These are phyloP conservation scores for Pseudogymnoascus destructans DNA, from an alignment of 2,329 filamentous ascomycete genomes.

Conservation along the genomic window DNA sequence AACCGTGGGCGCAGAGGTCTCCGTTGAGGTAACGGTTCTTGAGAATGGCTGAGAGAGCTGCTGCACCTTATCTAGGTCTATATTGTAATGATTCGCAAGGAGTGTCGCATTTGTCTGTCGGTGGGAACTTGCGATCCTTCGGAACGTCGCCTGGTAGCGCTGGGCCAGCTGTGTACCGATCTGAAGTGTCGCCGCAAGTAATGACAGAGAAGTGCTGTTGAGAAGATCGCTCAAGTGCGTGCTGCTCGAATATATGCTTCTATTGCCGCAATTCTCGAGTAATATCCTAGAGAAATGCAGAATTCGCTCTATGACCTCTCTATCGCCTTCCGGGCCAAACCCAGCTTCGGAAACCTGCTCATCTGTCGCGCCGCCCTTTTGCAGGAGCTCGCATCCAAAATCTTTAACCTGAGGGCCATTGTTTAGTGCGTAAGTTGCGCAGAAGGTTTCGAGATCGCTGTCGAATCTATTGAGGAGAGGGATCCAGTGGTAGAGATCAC, in stretches of 20 bases:
- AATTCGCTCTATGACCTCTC: constrained; percentile 64
- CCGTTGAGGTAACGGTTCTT: constrained; percentile 47
- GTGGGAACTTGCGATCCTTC: constrained; percentile 52
- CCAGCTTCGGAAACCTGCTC: constrained; percentile 43
- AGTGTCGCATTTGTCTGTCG: constrained; percentile 58
- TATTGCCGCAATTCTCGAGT: constrained; percentile 88
- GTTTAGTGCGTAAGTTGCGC: constrained; percentile 64
- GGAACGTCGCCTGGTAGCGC: constrained; percentile 80
- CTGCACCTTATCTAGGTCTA: constrained; percentile 67
- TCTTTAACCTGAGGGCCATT: constrained; percentile 68
- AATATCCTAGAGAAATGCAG: constrained; percentile 78
- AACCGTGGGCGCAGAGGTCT: constrained; percentile 34
- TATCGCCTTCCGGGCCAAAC: constrained; percentile 64
- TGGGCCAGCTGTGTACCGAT: constrained; percentile 79
- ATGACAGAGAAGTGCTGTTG: constrained; percentile 68
- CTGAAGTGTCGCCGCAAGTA: constrained; percentile 66
- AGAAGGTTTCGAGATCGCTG: constrained; percentile 70
- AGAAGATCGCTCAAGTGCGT: constrained; percentile 77
- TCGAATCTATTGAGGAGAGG: constrained; percentile 88
- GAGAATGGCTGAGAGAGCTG: constrained; percentile 72
- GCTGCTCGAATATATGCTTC: constrained; percentile 92
- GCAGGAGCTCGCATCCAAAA: constrained; percentile 55
- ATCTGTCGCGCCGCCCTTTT: constrained; percentile 38
- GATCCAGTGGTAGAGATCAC: constrained; percentile 98
- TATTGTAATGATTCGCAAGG: constrained; percentile 73